Conservation (phyloP, 805 yeast species). For the Ogataea thermomethanolica region DNA sequence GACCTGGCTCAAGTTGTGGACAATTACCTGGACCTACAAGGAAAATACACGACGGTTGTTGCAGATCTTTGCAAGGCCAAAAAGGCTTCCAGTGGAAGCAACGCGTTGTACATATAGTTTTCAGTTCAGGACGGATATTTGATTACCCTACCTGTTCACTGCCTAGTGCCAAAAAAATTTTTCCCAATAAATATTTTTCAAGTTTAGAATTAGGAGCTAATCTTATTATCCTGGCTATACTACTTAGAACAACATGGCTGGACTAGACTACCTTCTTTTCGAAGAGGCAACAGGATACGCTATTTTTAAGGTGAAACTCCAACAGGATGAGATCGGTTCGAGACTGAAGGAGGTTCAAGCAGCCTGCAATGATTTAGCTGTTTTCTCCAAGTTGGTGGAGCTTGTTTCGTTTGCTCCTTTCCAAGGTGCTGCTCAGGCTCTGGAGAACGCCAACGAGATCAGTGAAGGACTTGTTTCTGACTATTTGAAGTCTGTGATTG, state of each 20-base stretch:
- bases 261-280: constrained; percentile 85
- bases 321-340: constrained; percentile 92
- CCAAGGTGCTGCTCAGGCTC: constrained; percentile 99
- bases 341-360: constrained; percentile 92
- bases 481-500: constrained; percentile 82
- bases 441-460: constrained; percentile 96
- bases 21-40: constrained; percentile 11
- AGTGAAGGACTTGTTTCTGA: constrained; percentile 96
- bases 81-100: constrained; percentile 17
- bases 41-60: constrained; percentile 7
- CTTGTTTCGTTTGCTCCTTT: constrained; percentile 95
- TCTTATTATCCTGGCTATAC: constrained; percentile 4
- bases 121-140: background rate
- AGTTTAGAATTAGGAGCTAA: constrained; percentile 6
- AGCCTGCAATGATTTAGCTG: constrained; percentile 78
- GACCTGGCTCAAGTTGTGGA: constrained; percentile 30
- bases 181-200: constrained; percentile 9
- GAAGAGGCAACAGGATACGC: constrained; percentile 99
- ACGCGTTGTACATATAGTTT: constrained; percentile 18
- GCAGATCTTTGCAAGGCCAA: constrained; percentile 14
- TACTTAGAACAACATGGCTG: constrained; percentile 45
- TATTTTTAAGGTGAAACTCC: constrained; percentile 86
- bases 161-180: constrained; percentile 9
- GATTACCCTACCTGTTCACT: constrained; percentile 13
- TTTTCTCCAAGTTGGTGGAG: constrained; percentile 89